phyloP scores from a whole-genome alignment of 2,329 filamentous ascomycete genomes.

The Penicillium freii region DNA sequence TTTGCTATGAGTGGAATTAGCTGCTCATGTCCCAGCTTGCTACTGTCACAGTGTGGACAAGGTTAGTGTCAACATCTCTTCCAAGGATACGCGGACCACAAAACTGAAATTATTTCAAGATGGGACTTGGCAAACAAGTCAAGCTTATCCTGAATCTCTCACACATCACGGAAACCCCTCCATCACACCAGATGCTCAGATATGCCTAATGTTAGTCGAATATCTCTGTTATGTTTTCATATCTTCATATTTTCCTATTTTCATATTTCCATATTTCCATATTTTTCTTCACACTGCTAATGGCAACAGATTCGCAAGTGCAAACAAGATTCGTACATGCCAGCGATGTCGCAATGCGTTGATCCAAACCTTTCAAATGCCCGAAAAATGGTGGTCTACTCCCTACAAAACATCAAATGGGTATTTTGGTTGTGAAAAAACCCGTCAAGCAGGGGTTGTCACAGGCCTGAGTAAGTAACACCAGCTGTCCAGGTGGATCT shows the following conservation, averaged over 20 bases:
- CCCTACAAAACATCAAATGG: neutral
- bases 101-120: neutral
- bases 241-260: no score
- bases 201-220: neutral
- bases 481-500: no score
- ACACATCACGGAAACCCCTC: neutral
- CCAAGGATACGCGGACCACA: neutral
- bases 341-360: neutral
- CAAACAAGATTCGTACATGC: neutral
- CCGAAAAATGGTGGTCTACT: neutral
- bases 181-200: neutral
- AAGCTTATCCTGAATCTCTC: neutral
- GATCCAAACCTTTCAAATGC: neutral
- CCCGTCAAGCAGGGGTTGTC: neutral
- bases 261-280: no score
- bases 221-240: no score
- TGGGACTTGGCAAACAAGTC: neutral
- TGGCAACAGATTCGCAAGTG: neutral
- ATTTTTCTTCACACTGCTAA: neutral
- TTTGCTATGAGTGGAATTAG: neutral
- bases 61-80: neutral
- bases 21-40: neutral
- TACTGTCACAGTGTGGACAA: neutral
- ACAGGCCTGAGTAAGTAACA: neutral
- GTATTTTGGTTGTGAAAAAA: neutral